Evolutionary conservation across 139 green algal genomes (phyloP), one percentile per base, ranked within the genome.

Genomic region (Pleodorina starrii): DNA sequence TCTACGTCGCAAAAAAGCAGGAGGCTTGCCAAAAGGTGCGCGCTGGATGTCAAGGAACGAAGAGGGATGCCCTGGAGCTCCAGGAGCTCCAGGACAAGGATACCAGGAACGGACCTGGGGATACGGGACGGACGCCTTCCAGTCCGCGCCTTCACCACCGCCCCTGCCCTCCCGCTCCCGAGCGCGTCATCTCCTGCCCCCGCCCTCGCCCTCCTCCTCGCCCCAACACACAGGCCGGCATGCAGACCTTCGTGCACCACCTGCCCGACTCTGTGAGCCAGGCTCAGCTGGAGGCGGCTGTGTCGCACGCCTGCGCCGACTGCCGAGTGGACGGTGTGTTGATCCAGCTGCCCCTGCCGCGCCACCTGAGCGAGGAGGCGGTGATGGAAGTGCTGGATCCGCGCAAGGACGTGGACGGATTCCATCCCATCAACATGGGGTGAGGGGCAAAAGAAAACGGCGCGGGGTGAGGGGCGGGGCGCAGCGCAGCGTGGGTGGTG

Each of bases 351-450:
- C 96, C 96, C 0, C 93, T 98, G 80, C 95, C 96, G 29, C 86
- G 88, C 7, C 95, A 98, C 91, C 95, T 98, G 50, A 91, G 96
- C 87, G 96, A 98, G 91, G 93, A 93, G 63, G 78, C 76, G 43
- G 88, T 94, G 7, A 91, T 93, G 82, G 90, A 93, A 75, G 66
- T 87, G 32, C 71, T 95, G n/a, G 91, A 95, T 44, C 92, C 92
- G 3, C 91, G 96, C 12, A 99, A 99, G 91, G 97, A 99, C 83
- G 97, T 99, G 35, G 97, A 99, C 86, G 97, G 97, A 69, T 99
- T 99, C 90, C 97, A 99, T 90, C 97, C 97, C 1, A 48, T 96
- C 40, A 99, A 99, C 92, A 99, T 99, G 76, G 96, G 95, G 86
- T 94, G 23, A 38, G 72, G 42, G 63, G 42, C 9, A 42, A n/a